These are phyloP conservation scores for Monilinia vaccinii-corymbosi DNA, from an alignment of 2,329 filamentous ascomycete species.

Conservation along the genomic window DNA sequence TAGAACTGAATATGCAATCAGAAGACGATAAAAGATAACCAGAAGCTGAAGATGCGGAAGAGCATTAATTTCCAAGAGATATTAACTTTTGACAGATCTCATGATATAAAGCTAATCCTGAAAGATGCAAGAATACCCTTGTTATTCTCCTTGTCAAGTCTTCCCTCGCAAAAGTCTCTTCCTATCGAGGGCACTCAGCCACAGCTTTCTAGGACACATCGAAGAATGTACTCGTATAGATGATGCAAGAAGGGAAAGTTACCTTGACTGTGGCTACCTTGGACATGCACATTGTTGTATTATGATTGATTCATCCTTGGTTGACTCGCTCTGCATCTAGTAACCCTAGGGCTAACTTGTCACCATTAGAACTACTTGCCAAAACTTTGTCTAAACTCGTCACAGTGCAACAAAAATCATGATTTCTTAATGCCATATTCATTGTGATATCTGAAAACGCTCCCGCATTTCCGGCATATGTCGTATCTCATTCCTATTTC, in stretches of 20 bases:
- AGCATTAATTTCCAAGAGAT: not conserved
- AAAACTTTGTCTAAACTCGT: not conserved
- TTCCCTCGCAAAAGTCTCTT: no score
- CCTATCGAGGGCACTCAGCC: no score
- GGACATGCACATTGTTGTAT: not conserved
- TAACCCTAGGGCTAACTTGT: not conserved
- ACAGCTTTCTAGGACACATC: not conserved
- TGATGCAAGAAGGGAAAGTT: not conserved
- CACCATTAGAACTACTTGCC: not conserved
- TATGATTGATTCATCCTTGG: not conserved
- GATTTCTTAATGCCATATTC: conserved; percentile 1
- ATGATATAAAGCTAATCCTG: no score
- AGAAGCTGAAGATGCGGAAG: not conserved
- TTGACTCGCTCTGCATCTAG: not conserved
- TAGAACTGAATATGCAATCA: not conserved
- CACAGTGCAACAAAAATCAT: not conserved
- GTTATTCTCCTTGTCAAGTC: no score
- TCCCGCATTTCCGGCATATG: conserved; percentile 3
- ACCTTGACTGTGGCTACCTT: not conserved
- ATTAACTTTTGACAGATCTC: no score
- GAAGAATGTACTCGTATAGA: not conserved
- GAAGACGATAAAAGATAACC: not conserved
- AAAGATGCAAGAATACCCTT: no score
- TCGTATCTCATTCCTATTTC: not conserved
- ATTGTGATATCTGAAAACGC: conserved; percentile 6